Evolutionary conservation across 2,329 filamentous ascomycete species (phyloP).

Genomic region (Ceratocystis smalleyi): DNA sequence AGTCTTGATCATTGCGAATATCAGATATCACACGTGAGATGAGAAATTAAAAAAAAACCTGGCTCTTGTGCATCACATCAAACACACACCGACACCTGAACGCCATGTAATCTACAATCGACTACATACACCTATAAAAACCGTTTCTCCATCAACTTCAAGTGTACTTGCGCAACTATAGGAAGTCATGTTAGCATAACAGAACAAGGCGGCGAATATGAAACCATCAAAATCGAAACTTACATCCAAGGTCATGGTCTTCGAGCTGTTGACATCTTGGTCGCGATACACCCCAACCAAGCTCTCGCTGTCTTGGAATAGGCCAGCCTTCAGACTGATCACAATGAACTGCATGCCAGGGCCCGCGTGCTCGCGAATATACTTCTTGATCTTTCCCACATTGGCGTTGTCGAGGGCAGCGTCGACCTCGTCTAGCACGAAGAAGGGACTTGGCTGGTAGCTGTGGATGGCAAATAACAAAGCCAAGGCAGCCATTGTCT

Average conservation of each 20-base stretch:
- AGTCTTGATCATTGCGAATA: neutral
- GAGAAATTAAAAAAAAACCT: constrained; percentile 3
- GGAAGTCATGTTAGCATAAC: constrained; percentile 7
- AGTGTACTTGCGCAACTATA: constrained; percentile 15
- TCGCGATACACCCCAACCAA: constrained; percentile 91
- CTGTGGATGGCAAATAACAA: constrained; percentile 92
- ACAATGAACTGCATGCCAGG: constrained; percentile 99
- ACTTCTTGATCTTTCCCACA: constrained; percentile 88
- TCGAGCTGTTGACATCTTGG: constrained; percentile 81
- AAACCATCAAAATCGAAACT: constrained; percentile 30
- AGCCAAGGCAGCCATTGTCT: constrained; percentile 96
- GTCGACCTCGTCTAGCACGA: constrained; percentile 95
- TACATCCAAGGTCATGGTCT: constrained; percentile 87
- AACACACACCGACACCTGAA: neutral
- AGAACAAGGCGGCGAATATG: neutral
- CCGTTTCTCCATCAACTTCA: neutral
- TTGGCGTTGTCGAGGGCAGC: constrained; percentile 97
- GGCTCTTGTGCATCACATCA: neutral
- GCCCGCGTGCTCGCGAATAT: constrained; percentile 82
- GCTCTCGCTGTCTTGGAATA: constrained; percentile 94
- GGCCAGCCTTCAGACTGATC: constrained; percentile 83
- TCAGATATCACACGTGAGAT: neutral
- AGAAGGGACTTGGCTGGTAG: constrained; percentile 91
- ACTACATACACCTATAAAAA: neutral
- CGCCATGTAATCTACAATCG: neutral